A percentile compares a stretch with the other conserved stretches of the same genome.
Conservation (phyloP, 176 grass and related monocot species). For the Miscanthus lutarioriparius region DNA sequence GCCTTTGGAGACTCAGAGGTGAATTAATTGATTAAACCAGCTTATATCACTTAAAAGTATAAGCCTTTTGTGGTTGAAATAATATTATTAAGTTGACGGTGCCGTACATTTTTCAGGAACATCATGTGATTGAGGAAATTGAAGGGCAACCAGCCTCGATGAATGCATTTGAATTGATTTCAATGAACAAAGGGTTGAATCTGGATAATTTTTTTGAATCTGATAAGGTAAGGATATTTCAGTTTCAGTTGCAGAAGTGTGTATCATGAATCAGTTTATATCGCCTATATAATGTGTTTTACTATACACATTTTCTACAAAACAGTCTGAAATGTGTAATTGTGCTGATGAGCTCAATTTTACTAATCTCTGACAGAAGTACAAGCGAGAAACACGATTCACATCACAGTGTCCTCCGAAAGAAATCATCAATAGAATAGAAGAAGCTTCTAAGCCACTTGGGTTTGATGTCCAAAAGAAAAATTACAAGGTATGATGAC, state of each 20-base stretch:
- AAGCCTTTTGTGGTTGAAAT: background rate
- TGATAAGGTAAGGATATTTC: slow-evolving; percentile 56
- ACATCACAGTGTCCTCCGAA: slow-evolving; percentile 63
- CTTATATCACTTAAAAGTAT: slow-evolving; percentile 21
- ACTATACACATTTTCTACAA: background rate
- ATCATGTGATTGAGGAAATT: slow-evolving; percentile 64
- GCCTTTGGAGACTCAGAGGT: slow-evolving; percentile 84
- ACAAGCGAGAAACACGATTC: slow-evolving; percentile 83
- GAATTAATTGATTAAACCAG: slow-evolving; percentile 34
- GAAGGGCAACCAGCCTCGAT: slow-evolving; percentile 73
- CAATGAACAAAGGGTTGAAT: slow-evolving; percentile 73
- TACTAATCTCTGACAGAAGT: slow-evolving; percentile 52
- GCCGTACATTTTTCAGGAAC: slow-evolving; percentile 56
- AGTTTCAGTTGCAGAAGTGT: background rate
- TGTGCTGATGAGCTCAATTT: slow-evolving; percentile 3
- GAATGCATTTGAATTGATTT: slow-evolving; percentile 94
- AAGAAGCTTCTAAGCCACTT: slow-evolving; percentile 88
- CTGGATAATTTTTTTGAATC: slow-evolving; percentile 85
- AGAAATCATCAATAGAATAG: slow-evolving; percentile 83
- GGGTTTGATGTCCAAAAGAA: slow-evolving; percentile 89
- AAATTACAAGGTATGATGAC: slow-evolving; percentile 72
- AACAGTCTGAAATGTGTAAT: background rate
- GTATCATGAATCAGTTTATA: background rate
- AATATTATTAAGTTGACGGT: background rate
- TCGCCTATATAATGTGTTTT: background rate